phyloP scores from a whole-genome alignment of 1,284 basidiomycete genomes.

The Pseudozyma sp. region DNA sequence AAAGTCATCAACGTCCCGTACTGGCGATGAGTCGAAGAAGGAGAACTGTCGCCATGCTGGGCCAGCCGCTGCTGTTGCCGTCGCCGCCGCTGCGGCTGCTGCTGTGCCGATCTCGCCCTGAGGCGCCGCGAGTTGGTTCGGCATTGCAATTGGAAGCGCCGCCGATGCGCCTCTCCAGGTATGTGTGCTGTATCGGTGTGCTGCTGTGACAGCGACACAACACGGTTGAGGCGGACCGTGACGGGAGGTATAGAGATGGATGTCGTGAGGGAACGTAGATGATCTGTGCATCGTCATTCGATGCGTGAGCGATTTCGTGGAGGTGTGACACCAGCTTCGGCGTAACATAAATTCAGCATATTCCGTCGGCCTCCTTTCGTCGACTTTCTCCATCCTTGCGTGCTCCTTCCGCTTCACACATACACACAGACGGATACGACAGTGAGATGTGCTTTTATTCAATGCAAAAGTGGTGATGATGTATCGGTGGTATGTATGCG shows the following conservation, averaged over 20 bases:
- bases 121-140: conserved; percentile 12
- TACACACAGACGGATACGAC: no score
- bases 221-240: no score
- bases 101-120: conserved; percentile 39
- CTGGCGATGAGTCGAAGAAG: conserved; percentile 53
- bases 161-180: background rate
- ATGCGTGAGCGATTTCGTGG: conserved; percentile 11
- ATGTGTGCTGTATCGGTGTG: no score
- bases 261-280: conserved; percentile 23
- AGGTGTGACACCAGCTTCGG: background rate
- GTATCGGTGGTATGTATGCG: no score
- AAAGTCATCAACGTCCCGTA: conserved; percentile 57
- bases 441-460: no score
- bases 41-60: conserved; percentile 62
- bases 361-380: no score
- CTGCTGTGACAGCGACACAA: no score
- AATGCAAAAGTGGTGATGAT: no score
- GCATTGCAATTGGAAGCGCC: conserved; percentile 9
- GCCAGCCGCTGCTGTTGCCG: conserved; percentile 43
- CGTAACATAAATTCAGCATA: background rate
- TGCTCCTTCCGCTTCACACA: no score
- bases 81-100: conserved; percentile 31
- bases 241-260: conserved; percentile 5
- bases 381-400: background rate
- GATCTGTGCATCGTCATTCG: conserved; percentile 27